Evolutionary conservation across 495 filamentous ascomycete species (phyloP).

Genomic region (Xylaria grammica): DNA sequence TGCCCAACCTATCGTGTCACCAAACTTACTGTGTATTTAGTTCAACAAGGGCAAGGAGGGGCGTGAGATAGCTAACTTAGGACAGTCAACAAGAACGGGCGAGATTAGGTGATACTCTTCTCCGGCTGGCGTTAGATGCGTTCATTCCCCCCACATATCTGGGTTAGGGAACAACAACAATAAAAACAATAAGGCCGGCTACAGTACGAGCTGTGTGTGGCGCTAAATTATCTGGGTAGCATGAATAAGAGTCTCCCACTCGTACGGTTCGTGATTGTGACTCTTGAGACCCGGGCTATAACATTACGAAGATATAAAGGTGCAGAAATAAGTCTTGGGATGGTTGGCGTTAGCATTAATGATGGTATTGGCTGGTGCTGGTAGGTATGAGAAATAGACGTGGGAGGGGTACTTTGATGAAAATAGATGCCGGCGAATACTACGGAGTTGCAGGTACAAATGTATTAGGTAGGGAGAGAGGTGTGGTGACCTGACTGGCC

Average conservation of each 20-base stretch:
- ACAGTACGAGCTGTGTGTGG: neutral
- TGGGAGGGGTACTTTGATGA: conserved; percentile 5
- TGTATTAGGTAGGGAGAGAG: neutral
- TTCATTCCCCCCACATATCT: neutral
- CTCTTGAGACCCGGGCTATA: neutral
- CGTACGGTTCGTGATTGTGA: neutral
- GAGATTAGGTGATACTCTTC: neutral
- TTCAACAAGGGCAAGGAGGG: conserved; percentile 18
- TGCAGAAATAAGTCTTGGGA: neutral
- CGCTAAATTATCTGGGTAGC: neutral
- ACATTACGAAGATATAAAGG: neutral
- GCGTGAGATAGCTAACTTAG: conserved; percentile 15
- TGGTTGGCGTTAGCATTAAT: no score
- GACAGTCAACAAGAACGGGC: conserved; percentile 19
- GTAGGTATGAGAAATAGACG: neutral
- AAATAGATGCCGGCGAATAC: neutral
- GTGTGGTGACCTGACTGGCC: neutral
- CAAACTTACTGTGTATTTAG: conserved; percentile 43
- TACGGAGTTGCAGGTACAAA: neutral
- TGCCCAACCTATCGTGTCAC: conserved; percentile 24
- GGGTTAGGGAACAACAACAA: neutral
- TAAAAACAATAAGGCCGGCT: neutral
- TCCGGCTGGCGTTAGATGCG: neutral
- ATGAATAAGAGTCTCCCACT: neutral
- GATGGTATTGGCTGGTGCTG: neutral